Conservation (phyloP, 169 alveolate genomes). For the Plasmodium falciparum region DNA sequence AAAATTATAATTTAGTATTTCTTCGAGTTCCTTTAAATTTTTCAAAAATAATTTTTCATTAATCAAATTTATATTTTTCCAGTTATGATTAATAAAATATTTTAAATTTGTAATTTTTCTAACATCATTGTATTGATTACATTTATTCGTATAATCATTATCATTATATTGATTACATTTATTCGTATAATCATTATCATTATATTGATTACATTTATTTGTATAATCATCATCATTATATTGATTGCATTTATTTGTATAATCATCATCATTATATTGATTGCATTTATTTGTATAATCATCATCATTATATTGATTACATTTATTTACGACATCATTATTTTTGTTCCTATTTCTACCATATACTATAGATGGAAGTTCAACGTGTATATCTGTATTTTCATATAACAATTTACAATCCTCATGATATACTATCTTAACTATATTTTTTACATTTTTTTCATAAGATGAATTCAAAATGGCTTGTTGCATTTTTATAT, state of each 20-base stretch:
- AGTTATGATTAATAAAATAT: slow-evolving; percentile 2
- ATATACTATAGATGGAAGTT: slow-evolving; percentile 19
- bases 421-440: slow-evolving; percentile 22
- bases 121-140: not conserved
- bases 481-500: no score
- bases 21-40: slow-evolving; percentile 18
- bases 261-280: no score
- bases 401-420: slow-evolving; percentile 29
- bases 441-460: not conserved
- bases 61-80: slow-evolving; percentile 11
- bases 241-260: not conserved
- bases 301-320: not conserved
- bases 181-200: not conserved
- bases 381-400: slow-evolving; percentile 41
- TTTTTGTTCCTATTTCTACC: not conserved
- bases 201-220: no score
- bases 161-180: not conserved
- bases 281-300: not conserved
- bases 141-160: not conserved
- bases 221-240: not conserved
- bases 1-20: slow-evolving; percentile 38
- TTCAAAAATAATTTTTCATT: slow-evolving; percentile 26
- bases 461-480: not conserved
- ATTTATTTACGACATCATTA: not conserved
- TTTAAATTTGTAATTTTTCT: slow-evolving; percentile 21